Base-by-base conservation (phyloP, 2,329 filamentous ascomycete genomes). In the Dothistroma pini region DNA sequence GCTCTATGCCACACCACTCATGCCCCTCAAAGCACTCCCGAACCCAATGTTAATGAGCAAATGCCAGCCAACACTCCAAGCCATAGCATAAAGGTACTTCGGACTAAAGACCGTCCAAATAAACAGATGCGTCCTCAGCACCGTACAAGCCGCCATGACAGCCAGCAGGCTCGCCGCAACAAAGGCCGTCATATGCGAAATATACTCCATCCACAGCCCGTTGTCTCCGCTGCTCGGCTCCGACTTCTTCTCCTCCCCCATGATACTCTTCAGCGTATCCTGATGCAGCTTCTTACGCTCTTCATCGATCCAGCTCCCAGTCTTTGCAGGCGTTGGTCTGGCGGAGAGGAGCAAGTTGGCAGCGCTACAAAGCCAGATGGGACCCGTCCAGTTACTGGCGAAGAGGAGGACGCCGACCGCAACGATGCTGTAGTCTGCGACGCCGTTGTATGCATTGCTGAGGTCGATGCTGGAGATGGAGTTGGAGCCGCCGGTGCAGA, bases 71-170 rank as follows among this genome's bases (percentile, higher is more conserved):
- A 93, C 72, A 64, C 84, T 86, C 96, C 95, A 99, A 14, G 89
- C 91, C 81, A 95, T 89, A 65, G 87, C 90, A 74, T 96, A 99
- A 67, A 99, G 78, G 75, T 93, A 97, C 76, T 97, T 99, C 0
- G 95, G 95, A 66, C 91, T 96, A 75, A 99, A 99, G 11, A 99
- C 95, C 0, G 93, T 97, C 95, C 95, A 99, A 63, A 99, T 93
- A 74, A 99, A 99, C 60, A 99, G 76, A 80, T 99, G 95, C 32
- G 90, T 91, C 67, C 93, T 81, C 72, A 99, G 75, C 8, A 84
- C 81, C 53, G 89, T 92, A 75, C 95, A 99, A 16, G 93, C 92
- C 14, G 83, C 85, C 93, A 97, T 97, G 25, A 97, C 88, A 52
- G 86, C 88, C 2, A 86, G 76, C 57, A 90, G 76, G 65, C 86